Evolutionary conservation across 1,284 basidiomycete genomes (phyloP).

Genomic region (Testicularia cyperi): DNA sequence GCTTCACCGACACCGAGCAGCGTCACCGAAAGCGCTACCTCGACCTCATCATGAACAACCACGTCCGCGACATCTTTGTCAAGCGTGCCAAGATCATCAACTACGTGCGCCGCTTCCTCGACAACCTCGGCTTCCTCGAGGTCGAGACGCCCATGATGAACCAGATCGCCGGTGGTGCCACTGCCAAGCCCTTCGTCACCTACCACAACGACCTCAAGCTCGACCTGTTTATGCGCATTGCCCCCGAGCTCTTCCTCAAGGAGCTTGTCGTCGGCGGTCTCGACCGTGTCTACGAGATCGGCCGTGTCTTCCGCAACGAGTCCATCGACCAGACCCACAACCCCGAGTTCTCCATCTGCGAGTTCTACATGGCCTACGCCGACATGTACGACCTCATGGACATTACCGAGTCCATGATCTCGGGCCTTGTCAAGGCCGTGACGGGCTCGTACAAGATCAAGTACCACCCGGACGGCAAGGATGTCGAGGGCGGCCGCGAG

Average conservation of each 20-base stretch:
- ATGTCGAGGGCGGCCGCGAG: slow-evolving; percentile 66
- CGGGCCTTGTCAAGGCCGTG: slow-evolving; percentile 86
- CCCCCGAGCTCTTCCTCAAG: slow-evolving; percentile 97
- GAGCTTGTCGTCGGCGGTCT: slow-evolving; percentile 94
- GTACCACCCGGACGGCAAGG: slow-evolving; percentile 93
- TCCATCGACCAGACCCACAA: slow-evolving; percentile 86
- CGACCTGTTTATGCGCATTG: slow-evolving; percentile 96
- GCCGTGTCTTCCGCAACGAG: slow-evolving; percentile 96
- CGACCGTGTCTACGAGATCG: slow-evolving; percentile 97
- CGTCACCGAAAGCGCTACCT: slow-evolving; percentile 98
- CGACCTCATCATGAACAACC: slow-evolving; percentile 92
- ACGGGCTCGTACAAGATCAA: slow-evolving; percentile 80
- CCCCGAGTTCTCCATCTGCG: slow-evolving; percentile 77
- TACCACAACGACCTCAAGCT: slow-evolving; percentile 98
- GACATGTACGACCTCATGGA: slow-evolving; percentile 99
- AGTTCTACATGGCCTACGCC: slow-evolving; percentile 99
- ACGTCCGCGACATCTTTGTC: slow-evolving; percentile 87
- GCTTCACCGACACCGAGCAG: slow-evolving; percentile 78
- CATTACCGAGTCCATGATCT: slow-evolving; percentile 86
- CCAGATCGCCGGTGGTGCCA: slow-evolving; percentile 93
- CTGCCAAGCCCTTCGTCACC: slow-evolving; percentile 96
- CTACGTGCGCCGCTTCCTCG: slow-evolving; percentile 80
- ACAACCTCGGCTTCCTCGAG: slow-evolving; percentile 92
- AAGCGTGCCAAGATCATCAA: slow-evolving; percentile 67
- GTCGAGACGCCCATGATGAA: slow-evolving; percentile 99